phyloP scores from a whole-genome alignment of 2,329 filamentous ascomycete genomes.

The Calonectria naviculata region DNA sequence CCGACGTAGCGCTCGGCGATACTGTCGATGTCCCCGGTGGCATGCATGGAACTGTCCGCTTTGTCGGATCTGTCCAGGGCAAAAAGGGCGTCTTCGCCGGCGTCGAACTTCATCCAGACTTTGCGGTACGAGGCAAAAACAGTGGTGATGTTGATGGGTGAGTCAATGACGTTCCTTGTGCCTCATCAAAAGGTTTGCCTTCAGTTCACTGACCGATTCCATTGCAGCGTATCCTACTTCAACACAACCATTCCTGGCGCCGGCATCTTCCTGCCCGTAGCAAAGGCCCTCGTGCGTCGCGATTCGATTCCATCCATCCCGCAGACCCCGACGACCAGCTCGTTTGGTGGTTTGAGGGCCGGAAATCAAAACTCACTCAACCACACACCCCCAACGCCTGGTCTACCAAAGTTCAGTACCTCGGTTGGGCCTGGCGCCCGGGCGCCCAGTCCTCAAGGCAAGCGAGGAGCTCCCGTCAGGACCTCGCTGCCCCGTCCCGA shows the following conservation, averaged over 20 bases:
- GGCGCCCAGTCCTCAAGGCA: constrained; percentile 77
- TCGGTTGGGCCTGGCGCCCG: constrained; percentile 80
- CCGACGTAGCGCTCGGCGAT: constrained; percentile 79
- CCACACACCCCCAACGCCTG: constrained; percentile 73
- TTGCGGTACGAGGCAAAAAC: constrained; percentile 89
- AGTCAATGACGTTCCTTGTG: constrained; percentile 40
- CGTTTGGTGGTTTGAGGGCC: constrained; percentile 63
- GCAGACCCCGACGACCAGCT: constrained; percentile 76
- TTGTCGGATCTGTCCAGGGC: constrained; percentile 85
- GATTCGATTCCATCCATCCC: constrained; percentile 69
- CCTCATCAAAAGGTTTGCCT: not conserved
- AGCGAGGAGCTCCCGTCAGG: constrained; percentile 67
- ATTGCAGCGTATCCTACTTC: constrained; percentile 78
- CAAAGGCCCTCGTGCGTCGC: constrained; percentile 80
- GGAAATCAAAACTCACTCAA: constrained; percentile 68
- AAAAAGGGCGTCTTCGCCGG: constrained; percentile 94
- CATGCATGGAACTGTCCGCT: constrained; percentile 91
- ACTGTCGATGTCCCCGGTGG: constrained; percentile 90
- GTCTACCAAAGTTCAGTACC: constrained; percentile 85
- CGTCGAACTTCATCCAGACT: constrained; percentile 87
- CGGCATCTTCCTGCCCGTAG: constrained; percentile 92
- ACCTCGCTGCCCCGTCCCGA: constrained; percentile 89
- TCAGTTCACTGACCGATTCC: constrained; percentile 5
- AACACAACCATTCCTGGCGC: constrained; percentile 80
- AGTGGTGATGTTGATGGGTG: constrained; percentile 96